Evolutionary conservation across 2,329 filamentous ascomycete genomes (phyloP), one percentile per base, ranked within the genome.

Genomic region (Phoma sp.): DNA sequence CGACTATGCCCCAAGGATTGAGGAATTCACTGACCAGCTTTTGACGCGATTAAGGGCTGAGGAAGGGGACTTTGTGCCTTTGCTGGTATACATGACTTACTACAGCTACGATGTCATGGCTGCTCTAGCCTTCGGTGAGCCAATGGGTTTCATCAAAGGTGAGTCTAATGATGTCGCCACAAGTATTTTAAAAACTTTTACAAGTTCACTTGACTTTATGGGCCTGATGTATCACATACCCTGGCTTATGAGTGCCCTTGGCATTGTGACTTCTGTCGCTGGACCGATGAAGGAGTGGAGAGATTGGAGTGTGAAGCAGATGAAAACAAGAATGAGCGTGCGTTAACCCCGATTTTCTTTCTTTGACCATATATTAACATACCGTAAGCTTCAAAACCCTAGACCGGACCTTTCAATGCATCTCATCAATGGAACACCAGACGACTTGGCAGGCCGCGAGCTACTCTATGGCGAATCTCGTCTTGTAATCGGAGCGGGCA

Each of bases 21-120:
- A 69, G 18, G 53, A 56, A 3, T 64, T 62, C 18, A 68, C 65
- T 2, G 60, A 66, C 17, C 61, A 66, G 18, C 46, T 69, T 5
- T 55, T 71, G 4, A 36, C 34, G 3, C 59, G 59, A 7, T 30
- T 70, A 12, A 43, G 54, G 14, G 29, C 56, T 9, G 54, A 55
- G 7, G 54, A 69, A 47, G 62, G 66, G 7, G 42, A 66, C 48
- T 57, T 68, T 1, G 54, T 81, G 7, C 68, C 78, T 39, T 64
- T 79, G 23, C 62, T 71, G 1, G 70, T 76, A 39, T 77, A 73
- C 60, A 76, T 78, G 55, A 75, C 72, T 20, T 71, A 76, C 28
- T 81, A 75, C 60, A 72, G 65, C 17, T 81, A 78, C 61, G 78
- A 80, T 59, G 69, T 79, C 20, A 79, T 80, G 74, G 76, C 78